Percentiles rank a stretch among this genome's conserved stretches.
Evolutionary conservation across 1,139 yeast genomes (phyloP).

Genomic region (Candida sanyaensis): DNA sequence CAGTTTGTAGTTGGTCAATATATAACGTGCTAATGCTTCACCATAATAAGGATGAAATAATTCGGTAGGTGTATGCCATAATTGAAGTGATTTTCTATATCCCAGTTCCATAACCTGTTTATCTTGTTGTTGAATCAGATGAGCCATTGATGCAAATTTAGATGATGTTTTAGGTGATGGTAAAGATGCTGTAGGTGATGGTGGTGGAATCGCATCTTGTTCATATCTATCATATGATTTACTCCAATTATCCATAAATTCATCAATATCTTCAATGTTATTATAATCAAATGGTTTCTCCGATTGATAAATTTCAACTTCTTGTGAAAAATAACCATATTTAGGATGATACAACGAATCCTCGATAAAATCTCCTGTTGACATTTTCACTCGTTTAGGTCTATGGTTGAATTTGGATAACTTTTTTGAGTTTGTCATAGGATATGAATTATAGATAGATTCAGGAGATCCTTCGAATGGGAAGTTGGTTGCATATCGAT

Average conservation of each 20-base stretch:
- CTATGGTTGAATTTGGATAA: conserved; percentile 48
- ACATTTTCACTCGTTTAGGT: conserved; percentile 69
- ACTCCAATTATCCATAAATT: conserved; percentile 70
- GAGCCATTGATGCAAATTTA: conserved; percentile 37
- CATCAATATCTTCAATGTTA: conserved; percentile 63
- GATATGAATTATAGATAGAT: conserved; percentile 41
- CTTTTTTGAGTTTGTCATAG: conserved; percentile 44
- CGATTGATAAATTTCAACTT: conserved; percentile 75
- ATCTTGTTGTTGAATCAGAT: conserved; percentile 24
- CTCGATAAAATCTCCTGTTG: conserved; percentile 77
- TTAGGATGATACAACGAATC: conserved; percentile 80
- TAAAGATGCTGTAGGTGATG: conserved; percentile 6
- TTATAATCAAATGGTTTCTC: conserved; percentile 62
- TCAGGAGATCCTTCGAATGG: conserved; percentile 46
- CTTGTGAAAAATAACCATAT: conserved; percentile 80
- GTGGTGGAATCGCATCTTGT: conserved; percentile 9
- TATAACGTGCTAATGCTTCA: conserved; percentile 75
- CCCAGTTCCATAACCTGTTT: conserved; percentile 14
- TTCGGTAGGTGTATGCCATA: conserved; percentile 93
- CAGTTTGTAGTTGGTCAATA: conserved; percentile 67
- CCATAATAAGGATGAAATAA: conserved; percentile 83
- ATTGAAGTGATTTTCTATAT: conserved; percentile 51
- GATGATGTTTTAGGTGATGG: conserved; percentile 14
- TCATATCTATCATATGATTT: conserved; percentile 64
- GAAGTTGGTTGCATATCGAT: conserved; percentile 45